Percentiles rank a stretch among this genome's conserved stretches.
These are phyloP conservation scores for Berkeleyomyces rouxiae DNA, from an alignment of 2,329 filamentous ascomycete genomes.

Conservation along the genomic window DNA sequence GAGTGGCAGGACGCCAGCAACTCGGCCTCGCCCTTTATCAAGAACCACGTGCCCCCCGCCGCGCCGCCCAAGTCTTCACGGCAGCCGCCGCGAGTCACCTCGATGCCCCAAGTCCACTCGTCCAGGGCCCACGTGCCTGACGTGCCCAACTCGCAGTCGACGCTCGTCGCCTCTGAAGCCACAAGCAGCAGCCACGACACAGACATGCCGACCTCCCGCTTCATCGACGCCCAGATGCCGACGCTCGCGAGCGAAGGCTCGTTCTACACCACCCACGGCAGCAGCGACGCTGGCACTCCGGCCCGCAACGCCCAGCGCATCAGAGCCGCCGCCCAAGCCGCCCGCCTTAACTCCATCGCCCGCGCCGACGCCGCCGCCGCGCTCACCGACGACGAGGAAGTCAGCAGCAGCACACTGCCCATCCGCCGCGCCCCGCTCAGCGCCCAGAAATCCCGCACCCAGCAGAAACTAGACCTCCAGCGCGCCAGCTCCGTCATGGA, in stretches of 20 bases:
- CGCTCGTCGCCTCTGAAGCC: neutral
- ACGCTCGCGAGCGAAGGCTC: conserved; percentile 34
- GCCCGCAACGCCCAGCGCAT: conserved; percentile 23
- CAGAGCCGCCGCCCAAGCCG: neutral
- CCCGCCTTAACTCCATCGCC: neutral
- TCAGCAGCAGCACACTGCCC: conserved; percentile 17
- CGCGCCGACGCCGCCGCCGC: neutral
- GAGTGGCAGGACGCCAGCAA: conserved; percentile 51
- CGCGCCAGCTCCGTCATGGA: conserved; percentile 57
- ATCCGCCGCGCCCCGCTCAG: conserved; percentile 24
- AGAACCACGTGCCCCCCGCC: conserved; percentile 13
- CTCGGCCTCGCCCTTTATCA: conserved; percentile 39
- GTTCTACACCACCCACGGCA: conserved; percentile 27
- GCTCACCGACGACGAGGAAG: conserved; percentile 22
- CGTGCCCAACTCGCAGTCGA: neutral
- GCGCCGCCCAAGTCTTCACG: neutral
- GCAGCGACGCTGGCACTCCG: conserved; percentile 18
- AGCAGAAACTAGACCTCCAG: conserved; percentile 61
- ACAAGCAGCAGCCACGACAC: conserved; percentile 29
- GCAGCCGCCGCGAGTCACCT: conserved; percentile 12
- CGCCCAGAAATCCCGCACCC: conserved; percentile 47
- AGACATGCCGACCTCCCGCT: conserved; percentile 40
- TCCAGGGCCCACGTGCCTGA: neutral
- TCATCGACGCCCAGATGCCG: conserved; percentile 36
- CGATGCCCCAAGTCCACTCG: neutral